A percentile compares a stretch with the other conserved stretches of the same genome.
phyloP scores from a whole-genome alignment of 371 early-diverging fungal species.

The Lichtheimia ramosa region DNA sequence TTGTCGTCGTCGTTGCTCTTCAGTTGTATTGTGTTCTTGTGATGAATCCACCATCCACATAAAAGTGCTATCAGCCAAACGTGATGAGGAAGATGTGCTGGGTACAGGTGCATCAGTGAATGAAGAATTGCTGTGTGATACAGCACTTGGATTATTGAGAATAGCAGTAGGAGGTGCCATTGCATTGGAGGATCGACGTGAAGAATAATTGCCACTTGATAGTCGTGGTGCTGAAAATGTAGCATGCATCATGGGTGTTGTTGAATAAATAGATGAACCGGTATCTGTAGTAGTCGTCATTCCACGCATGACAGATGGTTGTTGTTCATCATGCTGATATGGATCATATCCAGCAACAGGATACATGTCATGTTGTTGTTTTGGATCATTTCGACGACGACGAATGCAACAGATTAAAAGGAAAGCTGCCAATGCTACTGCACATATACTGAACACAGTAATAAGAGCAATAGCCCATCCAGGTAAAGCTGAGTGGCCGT shows the following conservation, averaged over 20 bases:
- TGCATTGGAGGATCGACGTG: not conserved
- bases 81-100: slow-evolving; percentile 7
- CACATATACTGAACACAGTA: not conserved
- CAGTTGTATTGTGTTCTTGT: slow-evolving; percentile 28
- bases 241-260: slow-evolving; percentile 14
- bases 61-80: slow-evolving; percentile 43
- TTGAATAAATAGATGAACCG: slow-evolving; percentile 17
- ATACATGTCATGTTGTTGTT: not conserved
- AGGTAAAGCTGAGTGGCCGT: not conserved
- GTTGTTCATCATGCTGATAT: too few relatives aligned
- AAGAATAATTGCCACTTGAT: not conserved
- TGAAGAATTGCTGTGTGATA: slow-evolving; percentile 49
- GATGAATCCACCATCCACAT: slow-evolving; percentile 35
- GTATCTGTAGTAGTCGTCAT: slow-evolving; percentile 2
- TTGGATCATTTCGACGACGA: slow-evolving; percentile 5
- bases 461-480: slow-evolving; percentile 9
- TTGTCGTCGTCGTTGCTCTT: slow-evolving; percentile 25
- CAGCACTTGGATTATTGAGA: slow-evolving; percentile 52
- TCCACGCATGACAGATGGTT: too few relatives aligned
- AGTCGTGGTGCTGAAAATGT: too few relatives aligned
- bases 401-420: not conserved
- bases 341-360: too few relatives aligned
- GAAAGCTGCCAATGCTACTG: not conserved
- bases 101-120: slow-evolving; percentile 41
- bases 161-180: slow-evolving; percentile 9